These are phyloP conservation scores for Auricularia sp. DNA, from an alignment of 768 basidiomycete species.

Conservation along the genomic window DNA sequence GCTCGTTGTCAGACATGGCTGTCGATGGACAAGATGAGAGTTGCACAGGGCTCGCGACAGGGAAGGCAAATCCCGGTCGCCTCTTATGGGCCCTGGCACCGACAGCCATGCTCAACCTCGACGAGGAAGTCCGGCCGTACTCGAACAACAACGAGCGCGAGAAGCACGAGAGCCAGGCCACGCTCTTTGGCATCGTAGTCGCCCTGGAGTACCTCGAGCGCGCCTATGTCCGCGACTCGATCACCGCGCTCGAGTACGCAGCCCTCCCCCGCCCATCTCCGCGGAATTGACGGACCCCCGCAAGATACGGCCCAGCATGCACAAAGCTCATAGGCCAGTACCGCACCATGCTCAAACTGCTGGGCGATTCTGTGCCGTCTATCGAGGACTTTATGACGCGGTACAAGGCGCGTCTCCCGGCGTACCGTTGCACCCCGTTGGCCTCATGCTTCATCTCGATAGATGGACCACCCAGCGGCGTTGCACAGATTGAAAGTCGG, in stretches of 20 bases:
- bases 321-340: slow-evolving; percentile 91
- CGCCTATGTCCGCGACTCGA: slow-evolving; percentile 89
- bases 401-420: slow-evolving; percentile 51
- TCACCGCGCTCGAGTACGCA: slow-evolving; percentile 82
- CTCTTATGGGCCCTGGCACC: not conserved
- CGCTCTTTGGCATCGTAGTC: slow-evolving; percentile 85
- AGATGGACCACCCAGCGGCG: slow-evolving; percentile 94
- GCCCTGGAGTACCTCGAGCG: slow-evolving; percentile 90
- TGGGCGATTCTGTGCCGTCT: slow-evolving; percentile 75
- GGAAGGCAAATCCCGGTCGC: not conserved
- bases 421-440: too few species aligned
- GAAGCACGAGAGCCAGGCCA: slow-evolving; percentile 76
- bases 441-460: not conserved
- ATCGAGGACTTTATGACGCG: slow-evolving; percentile 88
- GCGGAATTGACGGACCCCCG: slow-evolving; percentile 6
- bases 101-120: slow-evolving; percentile 31
- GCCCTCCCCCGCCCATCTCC: not conserved
- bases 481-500: slow-evolving; percentile 83
- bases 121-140: slow-evolving; percentile 88
- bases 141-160: slow-evolving; percentile 84
- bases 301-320: slow-evolving; percentile 95
- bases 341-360: slow-evolving; percentile 94
- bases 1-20: slow-evolving; percentile 48
- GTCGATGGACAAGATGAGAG: not conserved
- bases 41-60: not conserved